These are phyloP conservation scores for Brassica cretica DNA, from an alignment of 345 rosid genomes.

Conservation along the genomic window DNA sequence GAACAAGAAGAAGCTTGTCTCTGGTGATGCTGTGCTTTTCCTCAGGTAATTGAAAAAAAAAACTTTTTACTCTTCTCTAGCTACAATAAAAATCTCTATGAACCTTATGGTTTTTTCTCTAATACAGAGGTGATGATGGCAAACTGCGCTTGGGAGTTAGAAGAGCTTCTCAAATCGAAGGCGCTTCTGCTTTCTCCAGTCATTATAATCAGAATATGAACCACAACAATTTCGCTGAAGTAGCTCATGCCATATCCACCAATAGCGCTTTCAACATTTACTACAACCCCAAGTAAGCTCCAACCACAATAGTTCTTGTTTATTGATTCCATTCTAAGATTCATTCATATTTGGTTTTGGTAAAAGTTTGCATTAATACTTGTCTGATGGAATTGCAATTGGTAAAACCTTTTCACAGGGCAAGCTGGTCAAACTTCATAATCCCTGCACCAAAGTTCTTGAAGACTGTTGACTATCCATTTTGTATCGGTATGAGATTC, in stretches of 20 bases:
- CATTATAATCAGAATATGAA: conserved; percentile 53
- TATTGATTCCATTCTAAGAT: background rate
- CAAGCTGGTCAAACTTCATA: conserved; percentile 73
- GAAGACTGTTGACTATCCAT: conserved; percentile 68
- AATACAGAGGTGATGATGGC: conserved; percentile 87
- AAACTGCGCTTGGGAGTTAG: conserved; percentile 90
- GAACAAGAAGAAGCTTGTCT: conserved; percentile 93
- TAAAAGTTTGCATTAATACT: background rate
- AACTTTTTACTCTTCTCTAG: background rate
- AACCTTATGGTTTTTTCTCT: background rate
- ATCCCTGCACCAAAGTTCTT: conserved; percentile 66
- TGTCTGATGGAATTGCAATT: background rate
- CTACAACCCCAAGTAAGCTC: conserved; percentile 88
- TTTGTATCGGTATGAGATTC: conserved; percentile 85
- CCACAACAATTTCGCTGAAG: conserved; percentile 61
- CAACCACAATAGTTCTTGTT: background rate
- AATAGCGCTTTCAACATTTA: conserved; percentile 65
- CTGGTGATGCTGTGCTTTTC: conserved; percentile 99
- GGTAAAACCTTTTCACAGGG: conserved; percentile 43
- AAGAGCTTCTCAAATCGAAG: conserved; percentile 82
- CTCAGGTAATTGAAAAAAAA: conserved; percentile 53
- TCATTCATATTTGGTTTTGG: background rate
- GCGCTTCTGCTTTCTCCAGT: conserved; percentile 48
- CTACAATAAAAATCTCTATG: background rate
- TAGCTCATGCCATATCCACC: conserved; percentile 63